Conservation (phyloP, 192 early-diverging fungal species). For the Cetraspora pellucida region DNA sequence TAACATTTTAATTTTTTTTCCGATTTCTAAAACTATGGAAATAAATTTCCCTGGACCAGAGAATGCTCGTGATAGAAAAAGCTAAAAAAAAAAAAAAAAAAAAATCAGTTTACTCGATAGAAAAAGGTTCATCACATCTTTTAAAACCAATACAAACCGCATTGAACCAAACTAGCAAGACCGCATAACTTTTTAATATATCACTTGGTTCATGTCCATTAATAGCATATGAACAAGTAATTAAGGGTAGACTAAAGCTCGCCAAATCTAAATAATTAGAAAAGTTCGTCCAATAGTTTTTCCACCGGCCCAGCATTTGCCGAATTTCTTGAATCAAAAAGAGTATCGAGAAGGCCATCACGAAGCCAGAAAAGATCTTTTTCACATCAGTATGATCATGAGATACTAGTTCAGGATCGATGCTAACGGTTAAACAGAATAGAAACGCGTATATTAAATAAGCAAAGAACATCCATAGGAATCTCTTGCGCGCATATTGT, state of each 20-base stretch:
- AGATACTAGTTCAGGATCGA: background rate
- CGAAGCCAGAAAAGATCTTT: background rate
- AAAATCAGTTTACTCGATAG: background rate
- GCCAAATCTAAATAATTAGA: slow-evolving; percentile 4
- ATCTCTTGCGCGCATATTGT: background rate
- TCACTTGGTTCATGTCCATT: background rate
- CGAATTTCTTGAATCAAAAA: slow-evolving; percentile 8
- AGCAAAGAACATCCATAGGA: background rate
- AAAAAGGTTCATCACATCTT: background rate
- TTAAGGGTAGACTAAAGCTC: background rate
- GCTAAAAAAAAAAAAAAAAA: background rate
- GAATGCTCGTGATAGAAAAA: background rate
- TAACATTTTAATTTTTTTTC: background rate
- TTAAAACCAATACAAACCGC: background rate
- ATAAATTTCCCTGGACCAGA: slow-evolving; percentile 3
- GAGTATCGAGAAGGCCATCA: background rate
- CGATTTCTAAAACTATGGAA: background rate
- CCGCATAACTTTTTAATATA: background rate
- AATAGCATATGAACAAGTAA: background rate
- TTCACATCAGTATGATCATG: background rate
- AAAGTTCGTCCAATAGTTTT: background rate
- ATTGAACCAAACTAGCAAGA: background rate
- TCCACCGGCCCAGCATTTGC: background rate
- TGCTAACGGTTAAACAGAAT: background rate
- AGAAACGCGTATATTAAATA: slow-evolving; percentile 1